Base-by-base conservation (phyloP, 2,329 filamentous ascomycete genomes). In the Teratosphaeria nubilosa region DNA sequence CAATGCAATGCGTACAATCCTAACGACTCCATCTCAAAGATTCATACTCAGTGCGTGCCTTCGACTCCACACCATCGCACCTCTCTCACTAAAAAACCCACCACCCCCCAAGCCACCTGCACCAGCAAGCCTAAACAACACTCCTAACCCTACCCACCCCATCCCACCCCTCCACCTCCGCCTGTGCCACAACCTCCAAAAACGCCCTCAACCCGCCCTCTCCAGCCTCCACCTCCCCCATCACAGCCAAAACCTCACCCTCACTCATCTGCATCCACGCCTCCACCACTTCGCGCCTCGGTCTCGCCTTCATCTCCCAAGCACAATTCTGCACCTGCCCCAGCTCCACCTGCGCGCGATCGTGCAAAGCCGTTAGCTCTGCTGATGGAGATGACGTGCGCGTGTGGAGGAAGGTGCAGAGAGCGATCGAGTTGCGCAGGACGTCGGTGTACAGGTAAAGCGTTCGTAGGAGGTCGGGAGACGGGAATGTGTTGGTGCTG, bases 81-180 rank as follows among this genome's bases (percentile, higher is more conserved):
- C 37, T 45, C 37, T 10, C 37, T n/a, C 16, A 6, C 37, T 16
- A 45, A 45, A 45, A 16, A 45, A 11, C 16, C 20, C 16, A 22
- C 41, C 9, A 20, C 41, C 5, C n/a, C 41, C 5, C 41, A n/a
- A 48, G 11, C 34, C 6, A 37, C n/a, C 53, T 20, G 3, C 7
- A 30, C 27, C 27, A 30, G 7, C 27, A 30, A 30, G 2, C 27
- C 27, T 30, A 30, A 0, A 30, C 3, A 30, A 30, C 27, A 30
- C 27, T 22, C 51, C 55, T 63, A n/a, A 67, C 58, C 56, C 60
- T 64, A 27, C 52, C 57, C 10, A 70, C 58, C 16, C 67, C 67
- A 41, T 68, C 68, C 69, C 69, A 71, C 7, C 68, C 69, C 51
- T 66, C 64, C 25, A 51, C 63, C 50, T 64, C 68, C 27, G 63